Evolutionary conservation across 2,329 filamentous ascomycete genomes (phyloP).

Genomic region (Rhexocercosporidium sp.): DNA sequence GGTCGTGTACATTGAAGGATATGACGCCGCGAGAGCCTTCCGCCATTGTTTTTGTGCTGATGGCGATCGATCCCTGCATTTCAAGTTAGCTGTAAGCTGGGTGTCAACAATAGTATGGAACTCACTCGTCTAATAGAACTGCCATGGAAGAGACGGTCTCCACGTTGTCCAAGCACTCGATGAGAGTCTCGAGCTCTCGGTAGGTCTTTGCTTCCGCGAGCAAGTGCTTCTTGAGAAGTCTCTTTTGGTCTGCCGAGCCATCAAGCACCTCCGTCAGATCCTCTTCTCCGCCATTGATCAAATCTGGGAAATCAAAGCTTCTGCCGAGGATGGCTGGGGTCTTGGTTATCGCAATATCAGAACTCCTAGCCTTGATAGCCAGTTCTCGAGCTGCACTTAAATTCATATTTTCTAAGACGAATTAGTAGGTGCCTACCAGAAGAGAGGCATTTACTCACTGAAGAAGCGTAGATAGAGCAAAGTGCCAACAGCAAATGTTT

Average conservation of each 20-base stretch:
- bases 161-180: constrained; percentile 68
- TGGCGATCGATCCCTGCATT: constrained; percentile 12
- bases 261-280: constrained; percentile 41
- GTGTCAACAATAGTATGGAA: background rate
- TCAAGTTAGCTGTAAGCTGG: background rate
- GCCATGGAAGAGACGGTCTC: constrained; percentile 60
- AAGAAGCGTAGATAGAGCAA: constrained; percentile 84
- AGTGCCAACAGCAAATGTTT: constrained; percentile 71
- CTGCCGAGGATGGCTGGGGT: constrained; percentile 48
- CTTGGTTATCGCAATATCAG: constrained; percentile 44
- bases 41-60: constrained; percentile 54
- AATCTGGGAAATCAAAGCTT: constrained; percentile 43
- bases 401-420: constrained; percentile 45
- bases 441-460: constrained; percentile 61
- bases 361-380: constrained; percentile 54
- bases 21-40: constrained; percentile 56
- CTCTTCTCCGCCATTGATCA: constrained; percentile 36
- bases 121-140: constrained; percentile 35
- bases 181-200: constrained; percentile 71
- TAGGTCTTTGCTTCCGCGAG: constrained; percentile 64
- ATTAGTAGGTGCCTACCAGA: constrained; percentile 27
- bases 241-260: constrained; percentile 44
- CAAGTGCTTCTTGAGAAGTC: constrained; percentile 43
- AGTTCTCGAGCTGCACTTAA: constrained; percentile 61
- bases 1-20: constrained; percentile 59